These are phyloP conservation scores for Auricularia cornea DNA, from an alignment of 768 basidiomycete species.

Conservation along the genomic window DNA sequence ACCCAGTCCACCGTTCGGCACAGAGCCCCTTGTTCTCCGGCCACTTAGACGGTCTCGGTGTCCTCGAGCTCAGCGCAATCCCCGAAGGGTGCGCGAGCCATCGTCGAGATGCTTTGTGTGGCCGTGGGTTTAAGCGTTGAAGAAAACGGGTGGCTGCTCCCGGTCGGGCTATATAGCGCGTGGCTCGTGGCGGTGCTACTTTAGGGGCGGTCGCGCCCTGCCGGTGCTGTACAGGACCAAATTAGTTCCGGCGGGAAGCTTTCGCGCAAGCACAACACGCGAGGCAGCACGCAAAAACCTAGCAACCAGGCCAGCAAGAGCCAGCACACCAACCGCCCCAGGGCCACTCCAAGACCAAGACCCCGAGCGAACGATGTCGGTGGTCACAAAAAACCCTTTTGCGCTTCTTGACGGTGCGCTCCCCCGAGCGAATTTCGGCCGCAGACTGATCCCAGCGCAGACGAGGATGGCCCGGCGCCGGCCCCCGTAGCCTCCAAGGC, in stretches of 20 bases:
- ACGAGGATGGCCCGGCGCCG: conserved; percentile 4
- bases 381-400: conserved; percentile 83
- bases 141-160: neutral
- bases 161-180: conserved; percentile 15
- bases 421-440: too few relatives aligned
- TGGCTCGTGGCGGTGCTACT: neutral
- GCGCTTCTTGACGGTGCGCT: conserved; percentile 71
- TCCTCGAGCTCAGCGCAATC: conserved; percentile 69
- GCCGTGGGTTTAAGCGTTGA: conserved; percentile 57
- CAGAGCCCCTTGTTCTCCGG: conserved; percentile 53
- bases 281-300: conserved; percentile 1
- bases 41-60: conserved; percentile 76
- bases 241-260: neutral
- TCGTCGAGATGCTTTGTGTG: conserved; percentile 83
- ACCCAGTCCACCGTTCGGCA: conserved; percentile 70
- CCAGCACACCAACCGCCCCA: neutral
- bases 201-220: conserved; percentile 7
- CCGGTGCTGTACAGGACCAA: neutral
- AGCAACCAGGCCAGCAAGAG: neutral
- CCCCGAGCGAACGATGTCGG: conserved; percentile 80
- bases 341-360: conserved; percentile 26
- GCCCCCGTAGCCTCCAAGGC: conserved; percentile 1
- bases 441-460: conserved; percentile 1
- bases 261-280: neutral
- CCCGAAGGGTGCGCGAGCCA: conserved; percentile 53